Evolutionary conservation across 2,329 filamentous ascomycete species (phyloP), one percentile per base, ranked within the genome.

Genomic region (Hirsutella rhossiliensis): DNA sequence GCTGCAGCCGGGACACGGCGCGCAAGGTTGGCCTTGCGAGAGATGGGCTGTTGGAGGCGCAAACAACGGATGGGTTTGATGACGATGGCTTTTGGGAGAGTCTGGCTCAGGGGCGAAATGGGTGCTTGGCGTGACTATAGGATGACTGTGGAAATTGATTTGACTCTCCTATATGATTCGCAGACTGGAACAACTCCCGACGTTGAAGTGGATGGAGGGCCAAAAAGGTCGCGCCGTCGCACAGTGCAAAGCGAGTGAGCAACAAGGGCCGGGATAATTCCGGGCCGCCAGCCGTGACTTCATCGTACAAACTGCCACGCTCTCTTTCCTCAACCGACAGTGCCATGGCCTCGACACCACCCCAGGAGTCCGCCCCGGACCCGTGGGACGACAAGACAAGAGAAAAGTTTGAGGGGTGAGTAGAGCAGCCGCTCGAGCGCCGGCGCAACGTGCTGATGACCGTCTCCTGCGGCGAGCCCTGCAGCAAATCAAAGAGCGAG

Each of bases 401-500:
- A 56, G 63, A 68, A 46, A 82, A 79, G 54, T 87, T 86, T 55
- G 67, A 80, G 52, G 73, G 68, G 81, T 82, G 64, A 55, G 70
- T 56, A 43, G 31, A 30, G 18, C 41, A 44, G 13, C n/a, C 9
- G 18, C n/a, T 27, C 20, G 39, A 28, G 40, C 42, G 39, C n/a
- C 38, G 27, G 9, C 9, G 11, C 30, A 12, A 12, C 34, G 15
- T 15, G 3, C 15, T 18, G 34, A n/a, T 3, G 34, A n/a, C 18
- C 5, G 18, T 11, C 6, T 15, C 34, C n/a, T 15, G 18, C 3
- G 7, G n/a, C 31, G n/a, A 4, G 31, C n/a, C 11, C 31, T n/a
- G 20, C 56, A 95, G 90, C 53, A 97, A 97, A 72, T 75, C 73
- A 44, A 78, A 82, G 57, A 95, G 88, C 71, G 82, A 96, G 61